Conservation (phyloP, 768 basidiomycete species). For the Rhizopogon sp. region DNA sequence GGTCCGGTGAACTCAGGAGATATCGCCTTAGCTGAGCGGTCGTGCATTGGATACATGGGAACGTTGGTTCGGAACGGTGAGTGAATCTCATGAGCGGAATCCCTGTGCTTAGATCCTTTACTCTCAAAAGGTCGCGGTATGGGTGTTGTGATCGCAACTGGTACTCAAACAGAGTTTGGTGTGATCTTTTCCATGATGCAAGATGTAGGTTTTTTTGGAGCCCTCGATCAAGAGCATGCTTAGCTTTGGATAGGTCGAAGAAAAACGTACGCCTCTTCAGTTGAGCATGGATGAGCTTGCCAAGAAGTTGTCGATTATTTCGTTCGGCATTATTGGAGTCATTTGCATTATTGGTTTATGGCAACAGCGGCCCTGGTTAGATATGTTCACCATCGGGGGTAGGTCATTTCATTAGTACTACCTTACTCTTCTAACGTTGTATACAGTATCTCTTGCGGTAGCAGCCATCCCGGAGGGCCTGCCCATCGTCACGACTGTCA, state of each 20-base stretch:
- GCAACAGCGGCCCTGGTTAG: conserved; percentile 85
- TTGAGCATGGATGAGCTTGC: conserved; percentile 96
- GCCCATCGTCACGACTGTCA: conserved; percentile 96
- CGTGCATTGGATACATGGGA: conserved; percentile 93
- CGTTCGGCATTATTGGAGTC: conserved; percentile 91
- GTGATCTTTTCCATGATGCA: conserved; percentile 99
- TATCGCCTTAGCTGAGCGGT: conserved; percentile 74
- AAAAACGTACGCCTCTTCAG: conserved; percentile 89
- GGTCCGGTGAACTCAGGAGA: conserved; percentile 11
- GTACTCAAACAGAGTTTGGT: conserved; percentile 88
- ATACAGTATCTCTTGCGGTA: conserved; percentile 89
- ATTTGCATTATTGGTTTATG: conserved; percentile 88
- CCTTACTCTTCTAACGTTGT: conserved; percentile 9
- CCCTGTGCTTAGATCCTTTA: not conserved
- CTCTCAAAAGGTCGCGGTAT: conserved; percentile 58
- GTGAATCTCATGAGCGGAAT: conserved; percentile 5
- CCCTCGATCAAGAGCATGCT: not conserved
- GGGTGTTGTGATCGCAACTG: conserved; percentile 84
- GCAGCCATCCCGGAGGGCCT: conserved; percentile 97
- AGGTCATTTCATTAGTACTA: conserved; percentile 15
- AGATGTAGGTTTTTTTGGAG: conserved; percentile 49
- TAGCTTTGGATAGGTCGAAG: conserved; percentile 49
- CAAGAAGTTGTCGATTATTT: conserved; percentile 82
- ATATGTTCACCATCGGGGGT: conserved; percentile 99
- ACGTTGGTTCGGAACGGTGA: conserved; percentile 87